Evolutionary conservation across 2,329 filamentous ascomycete genomes (phyloP).

Genomic region (Myriosclerotinia curreyana): DNA sequence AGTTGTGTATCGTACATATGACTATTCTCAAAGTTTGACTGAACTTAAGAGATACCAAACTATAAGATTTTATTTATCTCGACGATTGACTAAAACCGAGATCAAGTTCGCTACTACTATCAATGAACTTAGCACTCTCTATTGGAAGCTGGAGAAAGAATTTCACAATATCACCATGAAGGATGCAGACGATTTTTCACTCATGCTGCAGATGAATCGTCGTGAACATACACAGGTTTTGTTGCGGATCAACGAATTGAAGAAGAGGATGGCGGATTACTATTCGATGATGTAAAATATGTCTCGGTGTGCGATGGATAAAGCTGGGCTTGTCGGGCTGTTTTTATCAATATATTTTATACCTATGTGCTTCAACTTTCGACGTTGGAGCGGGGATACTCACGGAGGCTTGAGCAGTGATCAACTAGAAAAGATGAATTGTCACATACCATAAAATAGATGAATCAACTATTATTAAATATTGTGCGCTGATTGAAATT

Average conservation of each 20-base stretch:
- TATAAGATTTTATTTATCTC: not conserved
- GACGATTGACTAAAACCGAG: not conserved
- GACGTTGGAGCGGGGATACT: not conserved
- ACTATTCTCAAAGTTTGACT: not conserved
- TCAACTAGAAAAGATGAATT: slow-evolving; percentile 8
- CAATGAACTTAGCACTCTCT: not conserved
- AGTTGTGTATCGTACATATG: not conserved
- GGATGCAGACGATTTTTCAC: not conserved
- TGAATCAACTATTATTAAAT: slow-evolving; percentile 1
- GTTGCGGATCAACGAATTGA: not conserved
- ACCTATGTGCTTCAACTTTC: not conserved
- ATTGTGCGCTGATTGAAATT: not conserved
- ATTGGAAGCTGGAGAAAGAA: not conserved
- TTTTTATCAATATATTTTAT: not conserved
- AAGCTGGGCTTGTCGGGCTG: not conserved
- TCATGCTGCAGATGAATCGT: not conserved
- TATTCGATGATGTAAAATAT: not conserved
- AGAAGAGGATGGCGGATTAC: not conserved
- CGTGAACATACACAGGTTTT: not conserved
- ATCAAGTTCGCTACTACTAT: not conserved
- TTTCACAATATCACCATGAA: not conserved
- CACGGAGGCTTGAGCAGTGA: not conserved
- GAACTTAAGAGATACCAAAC: not conserved
- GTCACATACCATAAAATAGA: slow-evolving; percentile 1
- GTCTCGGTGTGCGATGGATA: not conserved